phyloP scores from a whole-genome alignment of 352 stramenopile genomes.

The Phytophthora sansomeana region DNA sequence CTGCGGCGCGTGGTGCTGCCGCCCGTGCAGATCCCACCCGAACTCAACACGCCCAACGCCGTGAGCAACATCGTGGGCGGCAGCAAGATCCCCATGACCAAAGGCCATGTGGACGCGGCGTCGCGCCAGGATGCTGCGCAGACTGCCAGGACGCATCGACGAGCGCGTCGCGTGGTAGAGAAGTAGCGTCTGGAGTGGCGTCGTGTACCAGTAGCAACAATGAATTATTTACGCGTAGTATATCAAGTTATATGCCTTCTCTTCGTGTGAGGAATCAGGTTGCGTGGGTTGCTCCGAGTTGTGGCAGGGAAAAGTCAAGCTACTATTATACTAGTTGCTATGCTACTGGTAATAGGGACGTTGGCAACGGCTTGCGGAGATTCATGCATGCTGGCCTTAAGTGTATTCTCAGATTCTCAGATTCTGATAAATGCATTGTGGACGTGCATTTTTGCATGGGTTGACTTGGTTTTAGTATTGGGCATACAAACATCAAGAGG shows the following conservation, averaged over 20 bases:
- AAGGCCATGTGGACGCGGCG: conserved; percentile 52
- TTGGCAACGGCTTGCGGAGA: too few relatives aligned
- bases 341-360: too few relatives aligned
- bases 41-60: conserved; percentile 42
- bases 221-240: conserved; percentile 8
- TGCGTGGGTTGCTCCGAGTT: too few relatives aligned
- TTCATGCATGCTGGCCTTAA: too few relatives aligned
- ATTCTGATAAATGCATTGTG: too few relatives aligned
- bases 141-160: conserved; percentile 50
- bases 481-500: conserved; percentile 17
- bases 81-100: conserved; percentile 58
- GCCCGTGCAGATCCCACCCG: conserved; percentile 50
- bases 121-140: conserved; percentile 41
- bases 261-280: too few relatives aligned
- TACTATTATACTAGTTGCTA: too few relatives aligned
- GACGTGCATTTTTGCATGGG: too few relatives aligned
- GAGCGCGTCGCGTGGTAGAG: conserved; percentile 43
- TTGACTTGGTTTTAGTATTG: too few relatives aligned
- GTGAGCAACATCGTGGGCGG: conserved; percentile 55
- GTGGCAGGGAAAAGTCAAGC: too few relatives aligned
- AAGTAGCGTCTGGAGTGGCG: background rate
- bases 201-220: conserved; percentile 1
- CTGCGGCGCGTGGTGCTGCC: conserved; percentile 50
- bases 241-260: too few relatives aligned
- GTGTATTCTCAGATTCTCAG: too few relatives aligned